These are phyloP conservation scores for Aspergillus ostianus DNA, from an alignment of 495 filamentous ascomycete species.

Conservation along the genomic window DNA sequence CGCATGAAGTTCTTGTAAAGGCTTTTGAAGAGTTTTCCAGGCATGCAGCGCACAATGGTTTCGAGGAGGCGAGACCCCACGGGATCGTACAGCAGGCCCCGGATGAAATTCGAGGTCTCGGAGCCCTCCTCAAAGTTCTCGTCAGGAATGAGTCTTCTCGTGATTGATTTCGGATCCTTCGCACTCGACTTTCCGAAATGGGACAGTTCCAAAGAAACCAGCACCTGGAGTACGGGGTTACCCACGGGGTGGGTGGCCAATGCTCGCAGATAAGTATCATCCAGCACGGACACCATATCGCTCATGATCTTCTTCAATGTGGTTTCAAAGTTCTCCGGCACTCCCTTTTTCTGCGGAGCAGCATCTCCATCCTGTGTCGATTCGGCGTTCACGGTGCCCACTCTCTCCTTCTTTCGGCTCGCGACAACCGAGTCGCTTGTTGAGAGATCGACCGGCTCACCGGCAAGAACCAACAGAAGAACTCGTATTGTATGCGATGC, in stretches of 20 bases:
- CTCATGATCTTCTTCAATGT: slow-evolving; percentile 76
- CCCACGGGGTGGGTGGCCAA: slow-evolving; percentile 84
- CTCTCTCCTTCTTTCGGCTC: slow-evolving; percentile 86
- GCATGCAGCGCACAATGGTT: slow-evolving; percentile 72
- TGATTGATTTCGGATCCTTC: slow-evolving; percentile 58
- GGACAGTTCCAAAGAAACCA: slow-evolving; percentile 79
- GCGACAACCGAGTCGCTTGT: slow-evolving; percentile 68
- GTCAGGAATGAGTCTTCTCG: slow-evolving; percentile 62
- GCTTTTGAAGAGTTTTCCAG: slow-evolving; percentile 85
- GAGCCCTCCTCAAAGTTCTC: slow-evolving; percentile 57
- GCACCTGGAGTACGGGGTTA: slow-evolving; percentile 83
- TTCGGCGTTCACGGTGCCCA: slow-evolving; percentile 44
- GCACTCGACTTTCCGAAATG: slow-evolving; percentile 62
- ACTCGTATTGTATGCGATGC: slow-evolving; percentile 89
- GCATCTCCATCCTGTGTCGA: slow-evolving; percentile 38
- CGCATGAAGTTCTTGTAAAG: slow-evolving; percentile 73
- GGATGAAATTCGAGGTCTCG: slow-evolving; percentile 68
- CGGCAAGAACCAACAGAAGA: slow-evolving; percentile 80
- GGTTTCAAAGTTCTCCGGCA: slow-evolving; percentile 73
- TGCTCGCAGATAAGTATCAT: slow-evolving; percentile 70
- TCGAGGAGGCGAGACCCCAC: slow-evolving; percentile 89
- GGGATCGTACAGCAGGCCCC: slow-evolving; percentile 80
- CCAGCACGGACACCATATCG: slow-evolving; percentile 67
- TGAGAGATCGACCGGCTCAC: slow-evolving; percentile 65
- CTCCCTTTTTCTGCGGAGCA: slow-evolving; percentile 44